Base-by-base conservation (phyloP, 371 early-diverging fungal species). In the Cladochytrium tenue region DNA sequence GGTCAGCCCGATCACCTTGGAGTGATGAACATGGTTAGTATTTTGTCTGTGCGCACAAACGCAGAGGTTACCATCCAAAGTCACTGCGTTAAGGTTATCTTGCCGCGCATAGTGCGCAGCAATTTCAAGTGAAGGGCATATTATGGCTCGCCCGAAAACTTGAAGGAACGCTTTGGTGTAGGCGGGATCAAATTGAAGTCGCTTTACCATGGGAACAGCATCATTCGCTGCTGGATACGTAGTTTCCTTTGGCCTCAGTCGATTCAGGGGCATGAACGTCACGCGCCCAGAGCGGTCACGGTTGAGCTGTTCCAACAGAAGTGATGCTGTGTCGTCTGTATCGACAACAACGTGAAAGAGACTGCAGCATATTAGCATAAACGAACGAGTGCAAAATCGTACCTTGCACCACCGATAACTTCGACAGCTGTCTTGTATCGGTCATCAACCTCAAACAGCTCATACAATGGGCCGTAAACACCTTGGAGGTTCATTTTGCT, bases 261-360 rank as follows among this genome's bases (percentile, higher is more conserved):
- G 87, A 68, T 95, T 97, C 50, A 99, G 79, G 1, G 99, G 99
- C 85, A 99, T 95, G 74, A 99, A 95, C 0, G 99, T 99, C 51
- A 97, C 89, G 3, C 98, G 88, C 3, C 97, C 97, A 7, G 84
- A 73, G 64, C 89, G 86, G 63, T 89, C 89, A 31, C 80, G 76
- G 65, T 85, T 88, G 80, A 98, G 79, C 31, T 81, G 85, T 32
- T 90, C 87, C 36, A 99, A 70, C 3, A 99, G 69, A 15, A 69
- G 70, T 0, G 92, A 82, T 0, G 98, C 99, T 1, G 95, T 94
- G 2, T 86, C 87, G 65, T 97, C 97, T 2, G 88, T 91, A 71
- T 98, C 95, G 0, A 99, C 99, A 15, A 99, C 98, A 17, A 99
- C 88, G 73, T 97, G 95, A 81, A 96, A 98, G 43, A 99, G 79